Evolutionary conservation across 208 protist genomes (phyloP), one percentile per base, ranked within the genome.

Genomic region (Blechomonas ayalai): DNA sequence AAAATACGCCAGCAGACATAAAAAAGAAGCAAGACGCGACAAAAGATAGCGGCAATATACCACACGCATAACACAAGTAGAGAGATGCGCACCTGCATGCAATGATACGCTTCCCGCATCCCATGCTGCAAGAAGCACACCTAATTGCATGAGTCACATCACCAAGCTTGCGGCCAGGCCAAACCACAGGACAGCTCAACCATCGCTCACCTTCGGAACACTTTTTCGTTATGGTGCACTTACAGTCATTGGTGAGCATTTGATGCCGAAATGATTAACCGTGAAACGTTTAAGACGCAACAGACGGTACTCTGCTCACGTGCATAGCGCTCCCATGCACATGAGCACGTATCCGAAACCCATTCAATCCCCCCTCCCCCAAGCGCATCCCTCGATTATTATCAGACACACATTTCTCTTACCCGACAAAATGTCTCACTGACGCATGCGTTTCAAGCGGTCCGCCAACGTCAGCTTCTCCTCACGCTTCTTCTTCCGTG

Each of bases 401-500:
- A 33, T 42, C 20, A 34, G 24, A 15, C 20, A 13, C 8, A 42
- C n/a, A 13, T 35, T 35, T 35, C n/a, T 35, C 31, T n/a, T 35
- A 13, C n/a, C 13, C 20, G 7, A 13, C 13, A 42, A 13, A 7
- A 42, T 13, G 13, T 9, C 13, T 7, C 13, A 31, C 27, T 9
- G 13, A 7, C 7, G 29, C 16, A 46, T 29, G 10, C 65, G 42
- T 56, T 76, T 67, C 34, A 92, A 44, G 8, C 82, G 78, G 20
- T 92, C 78, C 31, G 81, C 82, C 8, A 92, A 52, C 4, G 78
- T 68, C 35, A 92, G 49, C 45, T 82, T 82, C 52, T 82, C 82
- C 22, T 67, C 50, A 4, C 82, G 54, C 20, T 61, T 36, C 56
- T 74, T 73, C 62, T 88, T 92, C 8, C 82, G 82, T 12, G 59